Conservation (phyloP, 2,329 filamentous ascomycete genomes). For the Aureobasidium sp. region DNA sequence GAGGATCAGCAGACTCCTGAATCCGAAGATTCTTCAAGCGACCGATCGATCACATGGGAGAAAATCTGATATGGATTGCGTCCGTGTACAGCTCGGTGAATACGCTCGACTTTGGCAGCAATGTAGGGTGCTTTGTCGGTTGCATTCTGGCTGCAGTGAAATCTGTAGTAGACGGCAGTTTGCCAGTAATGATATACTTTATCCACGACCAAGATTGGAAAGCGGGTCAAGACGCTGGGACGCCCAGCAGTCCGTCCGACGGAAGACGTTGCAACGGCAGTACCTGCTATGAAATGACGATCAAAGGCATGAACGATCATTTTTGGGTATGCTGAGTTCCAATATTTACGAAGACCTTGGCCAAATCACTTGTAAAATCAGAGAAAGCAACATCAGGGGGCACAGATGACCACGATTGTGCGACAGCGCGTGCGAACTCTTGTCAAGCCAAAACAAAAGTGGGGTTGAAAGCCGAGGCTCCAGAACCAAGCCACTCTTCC, state of each 20-base stretch:
- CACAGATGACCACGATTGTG: background rate
- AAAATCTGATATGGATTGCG: slow-evolving; percentile 29
- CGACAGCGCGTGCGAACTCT: background rate
- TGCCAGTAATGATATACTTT: background rate
- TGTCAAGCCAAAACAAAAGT: slow-evolving; percentile 10
- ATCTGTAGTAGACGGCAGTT: background rate
- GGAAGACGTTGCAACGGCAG: background rate
- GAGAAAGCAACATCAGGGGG: background rate
- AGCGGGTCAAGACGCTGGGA: slow-evolving; percentile 1
- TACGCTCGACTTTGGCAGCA: background rate
- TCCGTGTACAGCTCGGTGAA: background rate
- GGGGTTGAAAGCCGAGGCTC: slow-evolving; percentile 5
- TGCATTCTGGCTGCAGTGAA: background rate
- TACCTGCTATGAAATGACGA: background rate
- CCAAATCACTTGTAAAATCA: background rate
- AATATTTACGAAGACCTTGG: background rate
- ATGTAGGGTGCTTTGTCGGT: background rate
- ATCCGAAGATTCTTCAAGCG: slow-evolving; percentile 27
- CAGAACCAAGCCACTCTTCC: background rate
- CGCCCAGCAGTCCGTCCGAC: background rate
- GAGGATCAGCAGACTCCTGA: slow-evolving; percentile 28
- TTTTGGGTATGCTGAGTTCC: background rate
- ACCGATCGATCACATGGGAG: slow-evolving; percentile 42
- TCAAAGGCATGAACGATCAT: background rate
- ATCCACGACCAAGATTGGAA: slow-evolving; percentile 2